Base-by-base conservation (phyloP, 305 asterid species). In the Fraxinus velutina region DNA sequence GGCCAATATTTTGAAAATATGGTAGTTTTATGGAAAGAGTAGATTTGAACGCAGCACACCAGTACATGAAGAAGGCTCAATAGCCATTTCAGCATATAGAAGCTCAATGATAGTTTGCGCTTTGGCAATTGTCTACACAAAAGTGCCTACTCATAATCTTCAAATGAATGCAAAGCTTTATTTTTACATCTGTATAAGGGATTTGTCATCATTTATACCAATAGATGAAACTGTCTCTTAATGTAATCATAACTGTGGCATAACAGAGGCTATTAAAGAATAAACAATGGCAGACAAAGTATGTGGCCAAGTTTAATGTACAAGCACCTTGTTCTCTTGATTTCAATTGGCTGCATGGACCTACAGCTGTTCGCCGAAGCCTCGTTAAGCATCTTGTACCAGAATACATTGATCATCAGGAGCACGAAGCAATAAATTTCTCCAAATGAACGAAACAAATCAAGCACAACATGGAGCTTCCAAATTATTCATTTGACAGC, bases 401-500 rank as follows among this genome's bases (percentile, higher is more conserved):
- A 73, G 37, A 60, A 66, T 79, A 73, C 60, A 17, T 55, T 33
- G 77, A 68, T 37, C 60, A 82, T 86, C 76, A 72, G 77, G 72
- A 83, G 86, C 47, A 83, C 47, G 50, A 87, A 77, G 76, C 80
- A 71, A 60, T 82, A 79, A 85, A 74, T 5, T 78, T 78, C 84
- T 75, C 42, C 66, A 44, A 72, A 75, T 76, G 83, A 78, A 83
- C 84, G 81, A 83, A 50, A 84, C 84, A 81, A 83, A 79, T 82
- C 81, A 77, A 72, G 71, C 78, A 75, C 37, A 64, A 74, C 73
- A 55, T 57, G 77, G 47, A 80, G 81, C 85, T 85, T 72, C 83
- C 47, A 70, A 71, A 44, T 89, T 88, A 88, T 81, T 88, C 91
- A 76, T 88, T 90, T 79, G 90, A 87, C 81, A 96, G 94, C 88